phyloP scores from a whole-genome alignment of 2,329 filamentous ascomycete species.

The Meredithiella fracta region DNA sequence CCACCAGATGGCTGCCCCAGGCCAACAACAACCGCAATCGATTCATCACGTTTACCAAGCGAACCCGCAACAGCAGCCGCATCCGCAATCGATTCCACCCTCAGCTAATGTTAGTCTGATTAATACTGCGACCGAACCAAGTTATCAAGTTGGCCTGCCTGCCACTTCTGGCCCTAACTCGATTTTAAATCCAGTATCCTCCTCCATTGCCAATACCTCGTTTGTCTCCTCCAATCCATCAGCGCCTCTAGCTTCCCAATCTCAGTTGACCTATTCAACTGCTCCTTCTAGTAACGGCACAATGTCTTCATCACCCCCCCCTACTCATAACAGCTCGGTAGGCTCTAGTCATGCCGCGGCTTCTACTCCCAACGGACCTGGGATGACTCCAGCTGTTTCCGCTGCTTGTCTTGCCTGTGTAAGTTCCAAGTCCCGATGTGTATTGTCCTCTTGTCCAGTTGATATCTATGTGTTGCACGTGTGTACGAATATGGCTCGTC shows the following conservation, averaged over 20 bases:
- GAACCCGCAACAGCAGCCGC: not conserved
- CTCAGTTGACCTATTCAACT: not conserved
- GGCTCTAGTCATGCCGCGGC: not conserved
- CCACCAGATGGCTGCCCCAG: conserved; percentile 3
- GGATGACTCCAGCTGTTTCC: conserved; percentile 21
- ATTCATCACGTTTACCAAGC: not conserved
- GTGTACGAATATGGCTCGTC: too few species aligned
- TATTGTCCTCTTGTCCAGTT: not conserved
- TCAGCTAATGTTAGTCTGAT: not conserved
- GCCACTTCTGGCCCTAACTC: not conserved
- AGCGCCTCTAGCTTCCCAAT: too few species aligned
- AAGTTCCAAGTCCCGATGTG: conserved; percentile 22
- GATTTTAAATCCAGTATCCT: not conserved
- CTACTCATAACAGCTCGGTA: not conserved
- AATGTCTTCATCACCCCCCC: conserved; percentile 2
- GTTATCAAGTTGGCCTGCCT: not conserved
- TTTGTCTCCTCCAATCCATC: too few species aligned
- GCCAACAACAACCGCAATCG: not conserved
- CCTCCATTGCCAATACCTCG: not conserved
- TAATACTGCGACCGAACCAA: not conserved
- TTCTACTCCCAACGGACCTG: not conserved
- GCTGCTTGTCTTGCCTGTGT: conserved; percentile 41
- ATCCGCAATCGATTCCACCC: not conserved
- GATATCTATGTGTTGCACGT: not conserved
- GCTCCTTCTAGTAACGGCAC: not conserved